Base-by-base conservation (phyloP, 1,139 yeast species). In the Hyphopichia wangnamkhiaoensis region DNA sequence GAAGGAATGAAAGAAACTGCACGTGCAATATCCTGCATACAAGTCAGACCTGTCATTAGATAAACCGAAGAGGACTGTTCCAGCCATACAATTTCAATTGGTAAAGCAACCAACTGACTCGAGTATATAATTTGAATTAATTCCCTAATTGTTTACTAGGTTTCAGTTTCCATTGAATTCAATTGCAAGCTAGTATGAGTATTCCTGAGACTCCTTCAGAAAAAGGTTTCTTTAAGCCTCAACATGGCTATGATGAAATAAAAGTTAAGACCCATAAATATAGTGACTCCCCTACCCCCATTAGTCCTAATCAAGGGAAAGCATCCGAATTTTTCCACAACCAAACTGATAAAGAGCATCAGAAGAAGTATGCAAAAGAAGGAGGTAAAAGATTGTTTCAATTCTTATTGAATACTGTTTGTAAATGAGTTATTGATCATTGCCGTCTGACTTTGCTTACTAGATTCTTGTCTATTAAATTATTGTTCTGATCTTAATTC, bases 351-450 rank as follows among this genome's bases (percentile, higher is more conserved):
- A 59, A 48, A 33, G 68, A 62, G 24, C 74, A 68, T 47, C 67
- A 61, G 45, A 68, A 66, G 60, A 60, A 64, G 48, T 68, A 68
- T 47, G 74, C 68, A 39, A 68, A 59, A 43, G 48, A 48, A 38
- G 56, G 54, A 3, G 65, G 60, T 4, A 56, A 50, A 44, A 52
- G 42, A 30, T 19, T 61, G 8, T 58, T 63, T 37, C 46, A 50
- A 33, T 38, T 59, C 30, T 48, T 62, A 26, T 20, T 57, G 8
- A 48, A 53, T 29, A 47, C 49, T 28, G 40, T 53, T 4, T 58
- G 61, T 35, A 37, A 48, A 10, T 34, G 25, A 27, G 6, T 7
- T 19, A 29, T 7, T 8, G 13, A 12, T 16, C 5, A 7, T 26
- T 26, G 29, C 29, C 15, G 29, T 17, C 13, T 14, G 5, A 24